Conservation (phyloP, 352 stramenopile species). For the Thraustotheca clavata region DNA sequence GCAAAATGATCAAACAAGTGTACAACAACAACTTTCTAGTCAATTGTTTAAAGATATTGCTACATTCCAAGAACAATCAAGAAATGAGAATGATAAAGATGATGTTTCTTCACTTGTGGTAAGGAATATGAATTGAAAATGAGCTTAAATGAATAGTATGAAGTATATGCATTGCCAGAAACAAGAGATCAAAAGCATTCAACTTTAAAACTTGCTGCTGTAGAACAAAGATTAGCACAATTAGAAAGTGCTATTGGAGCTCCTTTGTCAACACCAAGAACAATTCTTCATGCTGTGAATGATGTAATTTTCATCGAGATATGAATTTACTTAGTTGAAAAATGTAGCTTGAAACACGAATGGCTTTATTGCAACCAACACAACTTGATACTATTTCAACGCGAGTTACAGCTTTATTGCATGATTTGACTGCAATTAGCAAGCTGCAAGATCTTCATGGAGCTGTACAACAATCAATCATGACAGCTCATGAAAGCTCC, state of each 20-base stretch:
- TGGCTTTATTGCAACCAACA: slow-evolving; percentile 61
- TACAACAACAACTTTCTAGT: slow-evolving; percentile 19
- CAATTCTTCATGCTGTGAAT: neutral
- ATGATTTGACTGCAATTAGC: slow-evolving; percentile 65
- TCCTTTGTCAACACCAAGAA: neutral
- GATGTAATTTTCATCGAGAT: neutral
- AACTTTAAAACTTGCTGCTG: slow-evolving; percentile 11
- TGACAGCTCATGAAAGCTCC: slow-evolving; percentile 47
- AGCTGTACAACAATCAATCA: slow-evolving; percentile 44
- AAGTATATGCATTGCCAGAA: slow-evolving; percentile 18
- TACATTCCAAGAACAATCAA: neutral
- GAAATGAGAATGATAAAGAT: no score
- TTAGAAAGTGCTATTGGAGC: neutral
- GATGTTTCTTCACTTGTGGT: no score
- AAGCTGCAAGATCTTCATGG: slow-evolving; percentile 65
- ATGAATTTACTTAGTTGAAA: neutral
- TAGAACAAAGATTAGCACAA: slow-evolving; percentile 13
- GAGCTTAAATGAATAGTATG: slow-evolving; percentile 13
- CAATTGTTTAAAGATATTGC: slow-evolving; percentile 17
- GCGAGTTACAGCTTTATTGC: slow-evolving; percentile 60
- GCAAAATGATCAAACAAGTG: neutral
- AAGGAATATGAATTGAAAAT: neutral
- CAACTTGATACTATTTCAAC: slow-evolving; percentile 72
- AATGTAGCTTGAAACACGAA: slow-evolving; percentile 43
- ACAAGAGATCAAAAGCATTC: slow-evolving; percentile 5